These are phyloP conservation scores for Rhytidiadelphus loreus DNA, from an alignment of 225 moss, liverwort and hornwort genomes.

Conservation along the genomic window DNA sequence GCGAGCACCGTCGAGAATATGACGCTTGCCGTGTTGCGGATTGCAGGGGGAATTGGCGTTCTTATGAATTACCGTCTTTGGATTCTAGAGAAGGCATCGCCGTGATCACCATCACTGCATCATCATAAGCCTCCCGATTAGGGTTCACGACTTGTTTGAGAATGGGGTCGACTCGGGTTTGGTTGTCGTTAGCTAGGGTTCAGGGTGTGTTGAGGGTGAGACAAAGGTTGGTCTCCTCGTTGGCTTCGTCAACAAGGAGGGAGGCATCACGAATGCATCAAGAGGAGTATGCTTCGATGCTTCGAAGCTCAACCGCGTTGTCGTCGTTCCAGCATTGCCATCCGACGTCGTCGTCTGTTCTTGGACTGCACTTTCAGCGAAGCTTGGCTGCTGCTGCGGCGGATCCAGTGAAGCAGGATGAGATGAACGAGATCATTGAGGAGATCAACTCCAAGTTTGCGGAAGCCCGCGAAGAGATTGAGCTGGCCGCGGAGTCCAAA, in stretches of 20 bases:
- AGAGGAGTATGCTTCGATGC: neutral
- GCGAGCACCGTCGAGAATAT: neutral
- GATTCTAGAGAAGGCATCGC: neutral
- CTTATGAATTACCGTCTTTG: neutral
- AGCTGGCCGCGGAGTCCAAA: conserved; percentile 50
- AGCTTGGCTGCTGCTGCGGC: conserved; percentile 3
- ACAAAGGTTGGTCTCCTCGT: neutral
- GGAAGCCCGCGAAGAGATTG: conserved; percentile 60
- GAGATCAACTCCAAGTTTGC: conserved; percentile 60
- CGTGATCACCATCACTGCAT: neutral
- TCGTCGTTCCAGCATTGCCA: neutral
- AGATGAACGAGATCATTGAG: conserved; percentile 42
- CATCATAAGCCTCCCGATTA: neutral
- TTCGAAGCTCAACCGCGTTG: neutral
- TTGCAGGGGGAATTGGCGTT: neutral
- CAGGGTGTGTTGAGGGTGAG: neutral
- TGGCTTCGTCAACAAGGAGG: neutral
- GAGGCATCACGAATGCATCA: neutral
- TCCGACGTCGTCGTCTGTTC: neutral
- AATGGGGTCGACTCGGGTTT: neutral
- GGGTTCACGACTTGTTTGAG: neutral
- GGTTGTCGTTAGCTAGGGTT: conserved; percentile 2
- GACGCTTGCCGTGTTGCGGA: neutral
- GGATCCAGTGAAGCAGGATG: conserved; percentile 38
- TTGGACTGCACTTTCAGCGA: neutral